These are phyloP conservation scores for Podaxis pistillaris DNA, from an alignment of 768 basidiomycete genomes.

Conservation along the genomic window DNA sequence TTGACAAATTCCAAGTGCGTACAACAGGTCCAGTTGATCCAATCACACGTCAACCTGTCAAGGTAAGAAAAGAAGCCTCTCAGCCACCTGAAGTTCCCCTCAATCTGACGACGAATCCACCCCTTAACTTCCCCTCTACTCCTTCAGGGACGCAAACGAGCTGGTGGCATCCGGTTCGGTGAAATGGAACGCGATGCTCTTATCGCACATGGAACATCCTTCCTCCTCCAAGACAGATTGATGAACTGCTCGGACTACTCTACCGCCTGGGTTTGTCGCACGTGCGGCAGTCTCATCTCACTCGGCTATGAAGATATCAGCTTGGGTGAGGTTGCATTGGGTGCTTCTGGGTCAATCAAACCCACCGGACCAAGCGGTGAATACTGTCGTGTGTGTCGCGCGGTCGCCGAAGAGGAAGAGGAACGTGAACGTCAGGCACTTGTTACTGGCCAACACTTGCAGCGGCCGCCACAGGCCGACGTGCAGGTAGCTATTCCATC, in stretches of 20 bases:
- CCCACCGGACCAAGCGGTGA: slow-evolving; percentile 81
- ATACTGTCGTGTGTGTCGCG: slow-evolving; percentile 93
- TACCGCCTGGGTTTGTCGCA: slow-evolving; percentile 97
- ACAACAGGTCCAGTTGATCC: slow-evolving; percentile 98
- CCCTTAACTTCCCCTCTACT: neutral
- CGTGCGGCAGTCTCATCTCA: slow-evolving; percentile 93
- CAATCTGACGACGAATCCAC: neutral
- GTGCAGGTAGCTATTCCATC: slow-evolving; percentile 66
- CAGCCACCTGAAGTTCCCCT: neutral
- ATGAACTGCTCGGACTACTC: slow-evolving; percentile 99
- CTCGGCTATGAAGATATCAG: slow-evolving; percentile 91
- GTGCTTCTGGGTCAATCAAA: slow-evolving; percentile 47
- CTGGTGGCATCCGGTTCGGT: slow-evolving; percentile 98
- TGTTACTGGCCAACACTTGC: slow-evolving; percentile 51
- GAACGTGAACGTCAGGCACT: slow-evolving; percentile 58
- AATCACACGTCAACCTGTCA: slow-evolving; percentile 94
- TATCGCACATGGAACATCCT: slow-evolving; percentile 97
- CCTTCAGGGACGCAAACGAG: slow-evolving; percentile 91
- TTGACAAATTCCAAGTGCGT: slow-evolving; percentile 99
- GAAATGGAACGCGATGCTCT: slow-evolving; percentile 99
- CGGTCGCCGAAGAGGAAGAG: slow-evolving; percentile 61
- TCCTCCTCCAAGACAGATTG: slow-evolving; percentile 94
- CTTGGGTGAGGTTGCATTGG: slow-evolving; percentile 61
- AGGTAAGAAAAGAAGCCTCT: slow-evolving; percentile 49
- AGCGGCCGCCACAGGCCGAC: slow-evolving; percentile 44